A percentile compares a stretch with the other conserved stretches of the same genome.
Conservation (phyloP, 2,329 filamentous ascomycete species). For the Aplosporella prunicola region DNA sequence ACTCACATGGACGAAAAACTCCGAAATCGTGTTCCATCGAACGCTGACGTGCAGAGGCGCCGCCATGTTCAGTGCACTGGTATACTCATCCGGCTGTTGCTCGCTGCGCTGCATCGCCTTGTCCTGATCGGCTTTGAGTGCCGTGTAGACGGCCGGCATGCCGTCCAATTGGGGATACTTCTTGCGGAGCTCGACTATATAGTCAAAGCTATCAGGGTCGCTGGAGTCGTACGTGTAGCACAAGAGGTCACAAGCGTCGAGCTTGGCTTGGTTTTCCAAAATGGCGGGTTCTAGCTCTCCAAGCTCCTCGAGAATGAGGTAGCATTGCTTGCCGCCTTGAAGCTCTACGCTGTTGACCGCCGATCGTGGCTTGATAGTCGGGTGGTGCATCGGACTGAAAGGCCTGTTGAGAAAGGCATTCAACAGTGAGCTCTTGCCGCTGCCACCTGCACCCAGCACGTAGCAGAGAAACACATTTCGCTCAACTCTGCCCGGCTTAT, state of each 20-base stretch:
- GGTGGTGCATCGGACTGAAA: constrained; percentile 74
- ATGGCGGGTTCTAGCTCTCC: constrained; percentile 93
- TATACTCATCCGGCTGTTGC: constrained; percentile 82
- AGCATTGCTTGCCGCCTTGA: constrained; percentile 91
- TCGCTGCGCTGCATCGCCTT: constrained; percentile 94
- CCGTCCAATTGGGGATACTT: constrained; percentile 77
- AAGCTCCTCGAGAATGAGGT: constrained; percentile 89
- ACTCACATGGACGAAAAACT: constrained; percentile 69
- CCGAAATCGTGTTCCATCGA: constrained; percentile 86
- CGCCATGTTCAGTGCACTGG: constrained; percentile 73
- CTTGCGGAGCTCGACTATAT: constrained; percentile 72
- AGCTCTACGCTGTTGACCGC: constrained; percentile 96
- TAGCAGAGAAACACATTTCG: constrained; percentile 93
- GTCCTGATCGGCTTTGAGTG: constrained; percentile 89
- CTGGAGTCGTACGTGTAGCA: constrained; percentile 97
- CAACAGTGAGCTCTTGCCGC: constrained; percentile 84
- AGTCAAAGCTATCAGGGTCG: constrained; percentile 88
- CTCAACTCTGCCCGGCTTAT: constrained; percentile 74
- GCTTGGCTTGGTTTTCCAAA: constrained; percentile 78
- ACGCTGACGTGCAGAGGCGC: constrained; percentile 90
- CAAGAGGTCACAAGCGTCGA: constrained; percentile 87
- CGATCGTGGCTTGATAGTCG: constrained; percentile 87
- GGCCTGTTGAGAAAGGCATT: constrained; percentile 86
- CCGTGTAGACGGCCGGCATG: constrained; percentile 85
- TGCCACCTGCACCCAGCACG: constrained; percentile 72